Base-by-base conservation (phyloP, 768 basidiomycete genomes). In the Leccinellum luteum region DNA sequence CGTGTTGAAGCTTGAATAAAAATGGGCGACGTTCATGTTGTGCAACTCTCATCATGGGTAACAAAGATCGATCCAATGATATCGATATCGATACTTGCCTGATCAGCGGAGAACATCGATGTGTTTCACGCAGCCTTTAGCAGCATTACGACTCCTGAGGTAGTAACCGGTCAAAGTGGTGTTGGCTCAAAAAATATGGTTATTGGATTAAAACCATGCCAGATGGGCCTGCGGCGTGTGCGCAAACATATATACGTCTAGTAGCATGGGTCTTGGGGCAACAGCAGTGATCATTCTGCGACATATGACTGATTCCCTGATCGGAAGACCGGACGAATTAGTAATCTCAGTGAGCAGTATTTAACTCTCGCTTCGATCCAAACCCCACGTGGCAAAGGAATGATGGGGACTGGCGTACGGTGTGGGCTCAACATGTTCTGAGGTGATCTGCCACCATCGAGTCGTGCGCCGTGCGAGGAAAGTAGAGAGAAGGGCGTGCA, bases 261-360 rank as follows among this genome's bases (percentile, higher is more conserved):
- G 19, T 12, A 13, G 60, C 45, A 54, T 54, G 51, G 67, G 59
- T 1, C 48, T 73, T n/a, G 68, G 71, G 14, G 59, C 64, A 9
- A 51, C 55, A 4, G 60, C 65, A n/a, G 3, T 64, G 14, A 56
- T 72, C 45, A 48, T 67, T n/a, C 55, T 73, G 15, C 70, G 73
- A 9, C 64, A 72, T 21, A 55, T 76, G 54, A 60, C 66, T 4
- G 70, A 74, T 48, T 75, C 14, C 6, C 13, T 63, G 21, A 25
- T 25, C 4, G n/a, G n/a, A n/a, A n/a, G n/a, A n/a, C n/a, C n/a
- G n/a, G n/a, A n/a, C 25, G 25, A 25, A 25, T 25, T 25, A 15
- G 34, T n/a, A n/a, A n/a, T n/a, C n/a, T n/a, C n/a, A n/a, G n/a
- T n/a, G n/a, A n/a, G n/a, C n/a, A n/a, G n/a, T n/a, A n/a, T n/a